A percentile compares a stretch with the other conserved stretches of the same genome.
Conservation (phyloP, 331 rosid genomes). For the Quercus lobata region DNA sequence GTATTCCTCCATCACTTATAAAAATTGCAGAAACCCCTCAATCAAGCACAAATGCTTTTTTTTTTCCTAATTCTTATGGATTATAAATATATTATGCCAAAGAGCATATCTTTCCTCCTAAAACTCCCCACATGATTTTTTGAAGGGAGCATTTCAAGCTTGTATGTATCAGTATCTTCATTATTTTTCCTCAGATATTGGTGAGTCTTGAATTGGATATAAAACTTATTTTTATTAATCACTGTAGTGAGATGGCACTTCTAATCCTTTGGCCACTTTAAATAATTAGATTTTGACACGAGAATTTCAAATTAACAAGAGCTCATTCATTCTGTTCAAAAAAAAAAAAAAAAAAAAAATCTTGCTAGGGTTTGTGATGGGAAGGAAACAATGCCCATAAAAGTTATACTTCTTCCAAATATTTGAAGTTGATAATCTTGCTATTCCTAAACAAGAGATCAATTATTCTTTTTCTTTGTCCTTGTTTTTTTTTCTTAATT, state of each 20-base stretch:
- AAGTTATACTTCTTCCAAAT: background rate
- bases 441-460: constrained; percentile 2
- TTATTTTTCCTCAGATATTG: background rate
- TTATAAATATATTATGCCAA: background rate
- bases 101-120: background rate
- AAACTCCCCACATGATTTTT: background rate
- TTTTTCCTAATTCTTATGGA: background rate
- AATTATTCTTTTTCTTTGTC: background rate
- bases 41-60: background rate
- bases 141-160: background rate
- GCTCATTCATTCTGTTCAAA: too few relatives aligned
- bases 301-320: too few relatives aligned
- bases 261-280: background rate
- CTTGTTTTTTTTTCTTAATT: background rate
- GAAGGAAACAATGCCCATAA: too few relatives aligned
- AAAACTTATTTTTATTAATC: background rate
- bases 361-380: background rate
- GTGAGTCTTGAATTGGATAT: background rate
- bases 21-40: background rate
- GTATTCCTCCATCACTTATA: background rate
- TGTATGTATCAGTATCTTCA: background rate
- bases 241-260: background rate
- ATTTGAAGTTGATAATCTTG: constrained; percentile 12
- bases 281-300: background rate
- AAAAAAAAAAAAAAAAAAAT: background rate